Percentiles rank a stretch among this genome's conserved stretches.
These are phyloP conservation scores for Clavispora phyllophila DNA, from an alignment of 805 yeast species.

Conservation along the genomic window DNA sequence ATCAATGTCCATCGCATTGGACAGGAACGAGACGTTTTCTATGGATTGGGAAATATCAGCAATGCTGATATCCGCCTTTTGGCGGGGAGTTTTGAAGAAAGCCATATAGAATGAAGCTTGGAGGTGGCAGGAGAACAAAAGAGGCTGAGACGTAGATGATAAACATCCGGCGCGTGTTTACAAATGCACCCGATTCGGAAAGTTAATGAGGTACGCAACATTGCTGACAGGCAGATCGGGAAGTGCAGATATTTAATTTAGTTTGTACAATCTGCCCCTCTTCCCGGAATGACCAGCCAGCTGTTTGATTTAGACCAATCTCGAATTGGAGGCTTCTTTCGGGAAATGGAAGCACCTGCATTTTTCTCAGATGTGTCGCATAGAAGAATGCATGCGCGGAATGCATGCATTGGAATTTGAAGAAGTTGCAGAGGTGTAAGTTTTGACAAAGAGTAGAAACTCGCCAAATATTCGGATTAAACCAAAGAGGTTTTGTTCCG, in stretches of 20 bases:
- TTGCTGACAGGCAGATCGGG: not conserved
- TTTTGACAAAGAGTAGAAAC: too few relatives aligned
- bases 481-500: too few relatives aligned
- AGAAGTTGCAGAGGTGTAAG: too few relatives aligned
- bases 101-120: constrained; percentile 8
- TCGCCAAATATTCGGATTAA: too few relatives aligned
- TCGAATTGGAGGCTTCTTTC: not conserved
- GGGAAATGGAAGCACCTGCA: not conserved
- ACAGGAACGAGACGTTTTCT: constrained; percentile 37
- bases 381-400: not conserved
- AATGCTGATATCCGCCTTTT: constrained; percentile 19
- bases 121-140: too few relatives aligned
- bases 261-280: too few relatives aligned
- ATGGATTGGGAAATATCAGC: constrained; percentile 38
- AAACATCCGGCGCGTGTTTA: not conserved
- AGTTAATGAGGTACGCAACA: not conserved
- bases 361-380: not conserved
- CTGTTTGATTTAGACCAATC: not conserved
- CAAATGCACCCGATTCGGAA: not conserved
- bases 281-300: too few relatives aligned
- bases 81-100: constrained; percentile 12
- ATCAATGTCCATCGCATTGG: constrained; percentile 37
- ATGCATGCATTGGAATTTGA: too few relatives aligned
- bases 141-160: not conserved
- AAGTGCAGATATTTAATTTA: not conserved